phyloP scores from a whole-genome alignment of 495 filamentous ascomycete species.

The Articulospora tetracladia region DNA sequence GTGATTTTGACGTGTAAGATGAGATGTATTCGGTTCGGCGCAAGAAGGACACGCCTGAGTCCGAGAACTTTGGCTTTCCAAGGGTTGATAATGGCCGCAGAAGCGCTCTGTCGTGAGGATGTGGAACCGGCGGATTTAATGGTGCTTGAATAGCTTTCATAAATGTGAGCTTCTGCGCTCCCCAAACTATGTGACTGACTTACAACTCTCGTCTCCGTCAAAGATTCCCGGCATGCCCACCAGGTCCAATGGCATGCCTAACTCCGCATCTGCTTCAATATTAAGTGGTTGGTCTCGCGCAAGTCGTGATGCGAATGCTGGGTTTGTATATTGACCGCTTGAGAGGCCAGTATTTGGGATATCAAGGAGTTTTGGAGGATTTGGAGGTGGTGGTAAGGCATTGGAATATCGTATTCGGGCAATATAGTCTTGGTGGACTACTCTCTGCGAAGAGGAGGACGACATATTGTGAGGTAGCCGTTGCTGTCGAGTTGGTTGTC shows the following conservation, averaged over 20 bases:
- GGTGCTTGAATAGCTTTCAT: slow-evolving; percentile 73
- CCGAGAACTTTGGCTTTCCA: slow-evolving; percentile 65
- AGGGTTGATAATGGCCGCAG: slow-evolving; percentile 75
- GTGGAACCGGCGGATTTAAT: slow-evolving; percentile 60
- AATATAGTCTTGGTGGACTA: slow-evolving; percentile 92
- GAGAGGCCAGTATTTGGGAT: slow-evolving; percentile 89
- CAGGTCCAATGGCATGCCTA: slow-evolving; percentile 95
- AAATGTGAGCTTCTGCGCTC: slow-evolving; percentile 23
- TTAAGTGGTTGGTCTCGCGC: slow-evolving; percentile 90
- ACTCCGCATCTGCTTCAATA: slow-evolving; percentile 94
- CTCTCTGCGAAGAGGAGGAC: slow-evolving; percentile 48
- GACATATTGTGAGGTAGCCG: slow-evolving; percentile 30
- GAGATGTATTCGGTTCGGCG: slow-evolving; percentile 96
- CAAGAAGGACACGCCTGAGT: slow-evolving; percentile 82
- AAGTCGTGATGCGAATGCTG: slow-evolving; percentile 81
- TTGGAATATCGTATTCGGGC: slow-evolving; percentile 93
- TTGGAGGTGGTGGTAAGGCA: slow-evolving; percentile 85
- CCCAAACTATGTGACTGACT: slow-evolving; percentile 32
- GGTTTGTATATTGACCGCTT: slow-evolving; percentile 76
- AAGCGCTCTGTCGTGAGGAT: slow-evolving; percentile 78
- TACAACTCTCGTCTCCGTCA: slow-evolving; percentile 92
- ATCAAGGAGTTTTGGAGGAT: slow-evolving; percentile 92
- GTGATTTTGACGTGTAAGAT: slow-evolving; percentile 26
- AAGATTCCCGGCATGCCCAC: slow-evolving; percentile 93
- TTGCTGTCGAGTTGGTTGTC: neutral